Evolutionary conservation across 306 rosid genomes (phyloP).

Genomic region (Inga leiocalycina): DNA sequence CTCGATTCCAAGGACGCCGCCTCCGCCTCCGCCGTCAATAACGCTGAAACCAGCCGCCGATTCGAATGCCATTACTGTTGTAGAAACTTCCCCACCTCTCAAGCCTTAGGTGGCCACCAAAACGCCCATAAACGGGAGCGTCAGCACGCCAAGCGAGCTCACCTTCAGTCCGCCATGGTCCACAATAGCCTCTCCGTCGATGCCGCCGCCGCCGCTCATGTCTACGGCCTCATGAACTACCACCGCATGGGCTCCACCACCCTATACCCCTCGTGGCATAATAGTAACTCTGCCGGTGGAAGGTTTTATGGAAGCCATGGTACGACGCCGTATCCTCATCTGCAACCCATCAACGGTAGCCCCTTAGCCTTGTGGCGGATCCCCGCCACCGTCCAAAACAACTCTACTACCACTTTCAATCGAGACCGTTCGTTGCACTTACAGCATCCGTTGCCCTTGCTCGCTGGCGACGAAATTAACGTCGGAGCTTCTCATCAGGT

Average conservation of each 20-base stretch:
- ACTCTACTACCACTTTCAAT: slow-evolving; percentile 57
- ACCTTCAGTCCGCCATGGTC: slow-evolving; percentile 71
- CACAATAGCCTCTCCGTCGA: slow-evolving; percentile 46
- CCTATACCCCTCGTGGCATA: slow-evolving; percentile 61
- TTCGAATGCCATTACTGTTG: slow-evolving; percentile 92
- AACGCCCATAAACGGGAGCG: slow-evolving; percentile 90
- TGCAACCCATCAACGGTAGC: slow-evolving; percentile 64
- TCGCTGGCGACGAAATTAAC: slow-evolving; percentile 48
- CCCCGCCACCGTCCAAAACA: slow-evolving; percentile 50
- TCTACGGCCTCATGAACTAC: slow-evolving; percentile 64
- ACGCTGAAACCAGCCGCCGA: slow-evolving; percentile 56
- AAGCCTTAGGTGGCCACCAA: slow-evolving; percentile 93
- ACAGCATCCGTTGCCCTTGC: slow-evolving; percentile 50
- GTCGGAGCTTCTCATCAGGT: slow-evolving; percentile 32
- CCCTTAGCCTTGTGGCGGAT: slow-evolving; percentile 71
- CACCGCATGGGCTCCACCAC: slow-evolving; percentile 36
- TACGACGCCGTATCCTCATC: slow-evolving; percentile 42
- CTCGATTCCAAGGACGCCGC: slow-evolving; percentile 28
- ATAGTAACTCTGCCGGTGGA: slow-evolving; percentile 12
- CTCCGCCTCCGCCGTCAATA: neutral
- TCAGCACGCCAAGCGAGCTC: slow-evolving; percentile 81
- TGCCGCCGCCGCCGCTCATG: slow-evolving; percentile 40
- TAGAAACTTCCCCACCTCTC: slow-evolving; percentile 86
- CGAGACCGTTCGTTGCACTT: slow-evolving; percentile 46
- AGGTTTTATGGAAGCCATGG: slow-evolving; percentile 55